Base-by-base conservation (phyloP, 2,329 filamentous ascomycete genomes). In the Aspergillus viridinutans region DNA sequence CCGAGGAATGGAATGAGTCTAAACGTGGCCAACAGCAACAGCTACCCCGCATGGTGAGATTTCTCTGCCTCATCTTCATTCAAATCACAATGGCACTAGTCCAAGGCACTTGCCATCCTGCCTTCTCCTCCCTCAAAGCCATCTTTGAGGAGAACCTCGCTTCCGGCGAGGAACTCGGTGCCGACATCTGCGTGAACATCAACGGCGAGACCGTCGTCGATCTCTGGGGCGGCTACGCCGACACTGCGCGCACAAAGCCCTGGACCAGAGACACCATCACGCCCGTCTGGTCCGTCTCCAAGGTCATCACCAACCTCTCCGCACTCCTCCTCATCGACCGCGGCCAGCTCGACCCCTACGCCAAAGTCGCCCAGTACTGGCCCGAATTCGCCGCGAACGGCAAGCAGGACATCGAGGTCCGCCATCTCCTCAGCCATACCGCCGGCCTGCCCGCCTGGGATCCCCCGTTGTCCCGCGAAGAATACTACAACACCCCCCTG, bases 371-470 rank as follows among this genome's bases (percentile, higher is more conserved):
- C 1, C 67, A 71, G 42, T 76, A 80, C 66, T 81, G 78, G 78
- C 78, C 78, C 1, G 78, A 80, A 48, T 80, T 80, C 54, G 75
- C 66, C 0, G 68, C 59, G 12, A 74, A 76, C 21, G 77, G 75
- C 40, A 79, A 80, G 50, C 65, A 75, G 42, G 61, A 72, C 14
- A 63, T 79, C 47, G 59, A 71, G 10, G 72, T 80, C 5, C 67
- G 70, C 1, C 77, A 80, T 57, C 14, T 78, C 2, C 64, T 80
- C 12, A 71, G 70, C 1, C 78, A 80, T 60, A 75, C 69, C 0
- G 69, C 77, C 0, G 72, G 69, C 2, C 55, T 72, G 3, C 68
- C 72, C 0, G 66, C 67, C 1, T 76, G 73, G 70, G 65, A 78
- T 10, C 53, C 67, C 1, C 64, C 67, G 0, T 63, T 76, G 10